Conservation (phyloP, 2,329 filamentous ascomycete genomes). For the Cytospora paraplurivora region DNA sequence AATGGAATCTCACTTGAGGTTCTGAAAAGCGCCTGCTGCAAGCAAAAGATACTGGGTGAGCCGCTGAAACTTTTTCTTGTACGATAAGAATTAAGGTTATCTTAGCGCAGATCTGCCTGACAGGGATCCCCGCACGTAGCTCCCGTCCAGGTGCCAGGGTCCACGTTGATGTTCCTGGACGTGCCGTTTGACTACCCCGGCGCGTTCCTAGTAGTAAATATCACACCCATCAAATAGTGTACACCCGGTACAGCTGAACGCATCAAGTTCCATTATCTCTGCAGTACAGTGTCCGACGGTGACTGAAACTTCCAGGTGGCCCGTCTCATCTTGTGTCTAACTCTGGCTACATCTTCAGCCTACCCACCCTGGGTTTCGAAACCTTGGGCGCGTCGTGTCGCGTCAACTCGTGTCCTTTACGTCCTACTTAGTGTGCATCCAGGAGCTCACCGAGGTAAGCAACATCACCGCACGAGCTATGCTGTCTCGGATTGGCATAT, state of each 20-base stretch:
- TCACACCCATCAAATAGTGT: too few relatives aligned
- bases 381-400: background rate
- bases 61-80: constrained; percentile 27
- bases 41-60: background rate
- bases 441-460: background rate
- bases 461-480: background rate
- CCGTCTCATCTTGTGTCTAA: background rate
- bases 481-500: background rate
- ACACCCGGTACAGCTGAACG: too few relatives aligned
- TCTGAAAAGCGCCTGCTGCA: constrained; percentile 24
- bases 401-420: too few relatives aligned
- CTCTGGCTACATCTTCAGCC: background rate
- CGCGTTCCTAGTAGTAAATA: too few relatives aligned
- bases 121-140: constrained; percentile 10
- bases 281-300: too few relatives aligned
- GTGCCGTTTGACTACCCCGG: too few relatives aligned
- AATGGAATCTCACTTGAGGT: constrained; percentile 27
- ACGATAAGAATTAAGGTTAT: constrained; percentile 42
- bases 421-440: too few relatives aligned
- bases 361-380: background rate
- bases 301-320: too few relatives aligned
- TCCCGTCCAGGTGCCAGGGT: background rate
- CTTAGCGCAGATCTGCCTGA: constrained; percentile 36
- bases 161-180: too few relatives aligned
- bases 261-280: too few relatives aligned